Conservation (phyloP, 305 asterid genomes). For the Coffea humblotiana region DNA sequence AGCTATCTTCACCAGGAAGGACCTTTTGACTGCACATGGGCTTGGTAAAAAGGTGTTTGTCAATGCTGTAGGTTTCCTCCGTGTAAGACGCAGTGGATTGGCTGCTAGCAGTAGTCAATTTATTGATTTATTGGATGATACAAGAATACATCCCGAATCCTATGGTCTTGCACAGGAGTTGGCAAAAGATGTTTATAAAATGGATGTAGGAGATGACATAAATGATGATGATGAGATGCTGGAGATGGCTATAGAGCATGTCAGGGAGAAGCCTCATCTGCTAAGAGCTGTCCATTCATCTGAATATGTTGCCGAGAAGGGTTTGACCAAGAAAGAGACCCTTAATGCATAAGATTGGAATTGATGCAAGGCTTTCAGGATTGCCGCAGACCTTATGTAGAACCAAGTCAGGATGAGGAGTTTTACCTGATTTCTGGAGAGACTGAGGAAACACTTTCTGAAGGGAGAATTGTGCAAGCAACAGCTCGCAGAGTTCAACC, state of each 20-base stretch:
- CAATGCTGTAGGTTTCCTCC: slow-evolving; percentile 92
- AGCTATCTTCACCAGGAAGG: slow-evolving; percentile 86
- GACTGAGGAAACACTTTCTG: slow-evolving; percentile 78
- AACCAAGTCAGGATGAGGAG: slow-evolving; percentile 85
- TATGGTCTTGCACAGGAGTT: slow-evolving; percentile 86
- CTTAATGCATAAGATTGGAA: slow-evolving; percentile 81
- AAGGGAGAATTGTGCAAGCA: slow-evolving; percentile 89
- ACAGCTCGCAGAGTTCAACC: slow-evolving; percentile 85
- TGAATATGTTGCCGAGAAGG: slow-evolving; percentile 68
- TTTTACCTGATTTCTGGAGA: slow-evolving; percentile 93
- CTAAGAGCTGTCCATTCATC: slow-evolving; percentile 66
- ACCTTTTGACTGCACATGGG: slow-evolving; percentile 77
- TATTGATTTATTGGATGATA: slow-evolving; percentile 90
- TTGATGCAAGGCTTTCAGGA: slow-evolving; percentile 96
- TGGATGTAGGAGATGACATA: slow-evolving; percentile 70
- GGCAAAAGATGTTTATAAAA: slow-evolving; percentile 88
- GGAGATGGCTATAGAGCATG: slow-evolving; percentile 96
- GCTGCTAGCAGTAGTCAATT: slow-evolving; percentile 88
- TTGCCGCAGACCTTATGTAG: slow-evolving; percentile 68
- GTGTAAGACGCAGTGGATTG: slow-evolving; percentile 88
- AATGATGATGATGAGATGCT: slow-evolving; percentile 87
- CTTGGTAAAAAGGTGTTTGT: slow-evolving; percentile 91
- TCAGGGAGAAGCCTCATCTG: slow-evolving; percentile 85
- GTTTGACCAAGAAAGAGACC: slow-evolving; percentile 71
- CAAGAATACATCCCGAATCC: slow-evolving; percentile 96